Evolutionary conservation across 1,284 basidiomycete species (phyloP).

Genomic region (Coniophora puteana): DNA sequence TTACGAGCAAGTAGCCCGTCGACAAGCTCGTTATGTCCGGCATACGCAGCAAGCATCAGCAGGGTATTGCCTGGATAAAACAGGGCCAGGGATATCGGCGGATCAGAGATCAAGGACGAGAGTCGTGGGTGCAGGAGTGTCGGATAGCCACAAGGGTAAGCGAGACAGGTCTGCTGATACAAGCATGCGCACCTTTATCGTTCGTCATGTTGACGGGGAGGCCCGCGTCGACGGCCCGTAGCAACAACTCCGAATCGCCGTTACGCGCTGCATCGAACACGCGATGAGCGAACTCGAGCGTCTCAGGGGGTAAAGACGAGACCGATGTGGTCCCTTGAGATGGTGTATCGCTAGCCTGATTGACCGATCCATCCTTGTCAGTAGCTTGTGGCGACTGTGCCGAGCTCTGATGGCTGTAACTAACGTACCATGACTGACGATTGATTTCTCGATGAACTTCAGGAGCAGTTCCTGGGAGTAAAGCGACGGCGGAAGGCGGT

Average conservation of each 20-base stretch:
- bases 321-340: too few species aligned
- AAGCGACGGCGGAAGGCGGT: too few species aligned
- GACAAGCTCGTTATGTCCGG: slow-evolving; percentile 62
- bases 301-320: slow-evolving; percentile 35
- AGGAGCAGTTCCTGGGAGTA: too few species aligned
- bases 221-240: slow-evolving; percentile 66
- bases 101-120: background rate
- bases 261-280: slow-evolving; percentile 76
- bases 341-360: slow-evolving; percentile 4
- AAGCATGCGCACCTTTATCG: slow-evolving; percentile 46
- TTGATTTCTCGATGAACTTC: too few species aligned
- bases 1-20: slow-evolving; percentile 49
- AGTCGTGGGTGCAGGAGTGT: background rate
- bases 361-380: background rate
- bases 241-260: slow-evolving; percentile 50
- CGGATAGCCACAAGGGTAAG: background rate
- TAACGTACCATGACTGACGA: too few species aligned
- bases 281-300: slow-evolving; percentile 66
- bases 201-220: slow-evolving; percentile 80
- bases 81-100: too few species aligned
- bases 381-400: too few species aligned
- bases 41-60: slow-evolving; percentile 82
- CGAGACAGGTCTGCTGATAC: too few species aligned
- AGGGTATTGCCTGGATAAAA: slow-evolving; percentile 75
- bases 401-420: too few species aligned